A percentile compares a stretch with the other conserved stretches of the same genome.
Conservation (phyloP, 176 grass and related monocot genomes). For the Cenchrus fungigraminus region DNA sequence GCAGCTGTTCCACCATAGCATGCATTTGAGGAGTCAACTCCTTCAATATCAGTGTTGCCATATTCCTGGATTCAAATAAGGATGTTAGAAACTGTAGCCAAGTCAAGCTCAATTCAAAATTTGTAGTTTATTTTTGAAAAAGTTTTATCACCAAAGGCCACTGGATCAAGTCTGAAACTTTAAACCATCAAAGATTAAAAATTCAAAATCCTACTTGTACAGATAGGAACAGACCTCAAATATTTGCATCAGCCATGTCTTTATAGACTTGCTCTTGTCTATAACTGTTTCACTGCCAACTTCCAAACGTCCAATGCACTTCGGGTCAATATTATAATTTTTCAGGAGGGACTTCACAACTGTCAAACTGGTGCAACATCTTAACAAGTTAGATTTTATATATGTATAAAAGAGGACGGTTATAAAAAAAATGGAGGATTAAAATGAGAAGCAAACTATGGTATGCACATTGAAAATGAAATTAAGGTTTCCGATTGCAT, state of each 20-base stretch:
- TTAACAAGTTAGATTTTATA: conserved; percentile 20
- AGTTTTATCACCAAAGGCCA: neutral
- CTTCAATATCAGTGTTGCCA: conserved; percentile 95
- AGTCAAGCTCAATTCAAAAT: neutral
- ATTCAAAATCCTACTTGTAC: neutral
- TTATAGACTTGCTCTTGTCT: conserved; percentile 99
- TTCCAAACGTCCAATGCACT: conserved; percentile 85
- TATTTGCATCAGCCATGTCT: conserved; percentile 99
- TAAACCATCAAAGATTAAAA: neutral
- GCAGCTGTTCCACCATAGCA: conserved; percentile 98
- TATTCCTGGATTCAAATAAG: conserved; percentile 59
- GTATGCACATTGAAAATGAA: neutral
- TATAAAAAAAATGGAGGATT: neutral
- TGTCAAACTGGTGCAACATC: conserved; percentile 68
- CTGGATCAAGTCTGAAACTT: neutral
- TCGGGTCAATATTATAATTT: conserved; percentile 86
- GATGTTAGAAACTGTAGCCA: neutral
- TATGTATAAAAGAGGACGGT: no score
- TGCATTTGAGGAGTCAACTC: conserved; percentile 89
- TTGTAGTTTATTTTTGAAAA: neutral
- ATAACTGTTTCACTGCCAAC: conserved; percentile 98
- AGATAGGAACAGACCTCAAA: conserved; percentile 73
- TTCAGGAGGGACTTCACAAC: conserved; percentile 82
- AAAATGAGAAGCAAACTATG: neutral
- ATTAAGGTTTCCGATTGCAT: neutral